Conservation (phyloP, 495 filamentous ascomycete genomes). For the Extremus antarcticus region DNA sequence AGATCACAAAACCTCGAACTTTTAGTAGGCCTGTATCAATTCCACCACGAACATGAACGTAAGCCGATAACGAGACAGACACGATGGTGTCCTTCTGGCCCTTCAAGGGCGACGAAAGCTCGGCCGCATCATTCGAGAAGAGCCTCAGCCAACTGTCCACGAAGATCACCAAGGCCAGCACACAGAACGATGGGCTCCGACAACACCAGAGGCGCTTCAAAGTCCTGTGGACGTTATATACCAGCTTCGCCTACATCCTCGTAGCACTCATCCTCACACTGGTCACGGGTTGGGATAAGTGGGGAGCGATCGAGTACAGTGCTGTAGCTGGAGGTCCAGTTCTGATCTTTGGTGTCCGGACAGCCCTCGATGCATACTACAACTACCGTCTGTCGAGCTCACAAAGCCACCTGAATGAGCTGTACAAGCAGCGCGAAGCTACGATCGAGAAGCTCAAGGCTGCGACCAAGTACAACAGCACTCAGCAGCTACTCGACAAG, state of each 20-base stretch:
- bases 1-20: too few species aligned
- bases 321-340: constrained; percentile 70
- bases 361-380: constrained; percentile 54
- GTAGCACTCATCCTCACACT: constrained; percentile 68
- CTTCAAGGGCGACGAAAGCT: constrained; percentile 58
- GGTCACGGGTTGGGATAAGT: constrained; percentile 75
- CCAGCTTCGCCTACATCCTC: constrained; percentile 78
- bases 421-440: constrained; percentile 64
- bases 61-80: neutral
- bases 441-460: constrained; percentile 91
- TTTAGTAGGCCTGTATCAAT: neutral
- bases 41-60: neutral
- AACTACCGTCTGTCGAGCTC: constrained; percentile 65
- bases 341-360: constrained; percentile 60
- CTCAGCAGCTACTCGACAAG: constrained; percentile 84
- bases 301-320: constrained; percentile 62
- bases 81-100: constrained; percentile 27
- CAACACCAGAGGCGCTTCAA: constrained; percentile 65
- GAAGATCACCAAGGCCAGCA: constrained; percentile 64
- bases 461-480: constrained; percentile 90
- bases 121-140: constrained; percentile 88
- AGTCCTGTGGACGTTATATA: constrained; percentile 80
- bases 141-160: constrained; percentile 65
- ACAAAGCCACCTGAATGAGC: constrained; percentile 55
- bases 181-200: constrained; percentile 60